phyloP scores from a whole-genome alignment of 2,329 filamentous ascomycete species.

The Byssothecium circinans region DNA sequence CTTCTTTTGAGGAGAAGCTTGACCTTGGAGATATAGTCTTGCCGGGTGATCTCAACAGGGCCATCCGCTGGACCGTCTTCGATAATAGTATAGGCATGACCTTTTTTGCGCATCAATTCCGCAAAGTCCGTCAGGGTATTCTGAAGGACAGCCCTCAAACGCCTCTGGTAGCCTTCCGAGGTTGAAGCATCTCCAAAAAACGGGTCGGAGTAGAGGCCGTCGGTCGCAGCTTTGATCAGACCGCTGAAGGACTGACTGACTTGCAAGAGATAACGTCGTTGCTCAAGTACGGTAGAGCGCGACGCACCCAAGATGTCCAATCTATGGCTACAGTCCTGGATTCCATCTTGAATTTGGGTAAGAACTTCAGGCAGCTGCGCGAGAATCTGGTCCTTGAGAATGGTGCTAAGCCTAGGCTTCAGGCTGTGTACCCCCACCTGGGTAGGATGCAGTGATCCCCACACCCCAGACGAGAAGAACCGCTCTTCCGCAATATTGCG shows the following conservation, averaged over 20 bases:
- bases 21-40: constrained; percentile 23
- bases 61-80: constrained; percentile 5
- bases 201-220: constrained; percentile 48
- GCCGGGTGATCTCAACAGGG: constrained; percentile 16
- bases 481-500: constrained; percentile 42
- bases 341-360: constrained; percentile 16
- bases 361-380: constrained; percentile 32
- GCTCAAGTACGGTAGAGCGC: constrained; percentile 50
- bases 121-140: constrained; percentile 22
- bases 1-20: constrained; percentile 19
- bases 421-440: constrained; percentile 20
- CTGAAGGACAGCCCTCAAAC: constrained; percentile 25
- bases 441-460: constrained; percentile 41
- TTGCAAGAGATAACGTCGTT: constrained; percentile 53
- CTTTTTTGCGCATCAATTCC: constrained; percentile 15
- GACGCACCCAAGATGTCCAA: constrained; percentile 54
- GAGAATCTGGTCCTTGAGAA: constrained; percentile 24
- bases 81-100: constrained; percentile 18
- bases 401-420: constrained; percentile 22
- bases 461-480: constrained; percentile 38
- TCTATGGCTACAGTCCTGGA: constrained; percentile 16
- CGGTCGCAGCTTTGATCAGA: constrained; percentile 50
- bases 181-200: constrained; percentile 50
- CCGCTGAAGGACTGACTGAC: constrained; percentile 47
- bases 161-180: constrained; percentile 17